Evolutionary conservation across 495 filamentous ascomycete species (phyloP).

Genomic region (Hypoxylon intermedium): DNA sequence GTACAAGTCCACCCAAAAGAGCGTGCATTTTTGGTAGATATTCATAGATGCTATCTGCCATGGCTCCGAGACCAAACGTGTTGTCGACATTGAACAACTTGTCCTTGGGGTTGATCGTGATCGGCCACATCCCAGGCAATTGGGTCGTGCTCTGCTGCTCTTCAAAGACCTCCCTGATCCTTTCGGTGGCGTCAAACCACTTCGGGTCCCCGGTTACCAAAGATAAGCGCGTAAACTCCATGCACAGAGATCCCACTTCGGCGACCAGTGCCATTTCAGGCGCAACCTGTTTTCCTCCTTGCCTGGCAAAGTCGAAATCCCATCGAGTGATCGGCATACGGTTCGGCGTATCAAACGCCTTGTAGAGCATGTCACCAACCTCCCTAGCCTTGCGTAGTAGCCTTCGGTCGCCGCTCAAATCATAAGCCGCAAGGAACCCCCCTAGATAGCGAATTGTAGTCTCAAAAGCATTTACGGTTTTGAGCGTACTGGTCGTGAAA

Average conservation of each 20-base stretch:
- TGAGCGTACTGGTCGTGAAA: constrained; percentile 70
- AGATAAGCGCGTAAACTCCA: constrained; percentile 85
- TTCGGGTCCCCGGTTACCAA: constrained; percentile 79
- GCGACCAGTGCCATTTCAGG: constrained; percentile 57
- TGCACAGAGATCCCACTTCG: constrained; percentile 77
- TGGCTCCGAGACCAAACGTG: constrained; percentile 74
- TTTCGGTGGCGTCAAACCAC: constrained; percentile 84
- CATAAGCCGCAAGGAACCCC: constrained; percentile 79
- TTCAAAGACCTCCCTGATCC: constrained; percentile 76
- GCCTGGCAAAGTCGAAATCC: constrained; percentile 77
- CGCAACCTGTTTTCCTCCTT: constrained; percentile 76
- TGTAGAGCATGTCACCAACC: constrained; percentile 79
- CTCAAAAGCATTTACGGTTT: constrained; percentile 73
- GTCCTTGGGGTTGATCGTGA: constrained; percentile 41
- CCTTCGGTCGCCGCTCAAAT: constrained; percentile 66
- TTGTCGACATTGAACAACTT: constrained; percentile 38
- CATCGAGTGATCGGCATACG: constrained; percentile 76
- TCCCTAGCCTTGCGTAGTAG: constrained; percentile 80
- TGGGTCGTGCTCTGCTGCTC: constrained; percentile 67
- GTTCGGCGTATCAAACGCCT: constrained; percentile 87
- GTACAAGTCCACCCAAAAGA: constrained; percentile 49
- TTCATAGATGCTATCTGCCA: constrained; percentile 88
- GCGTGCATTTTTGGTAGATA: constrained; percentile 79
- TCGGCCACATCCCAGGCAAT: constrained; percentile 68
- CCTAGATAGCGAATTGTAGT: constrained; percentile 81